Evolutionary conservation across 2,329 filamentous ascomycete genomes (phyloP).

Genomic region (Trichoderma sp.): DNA sequence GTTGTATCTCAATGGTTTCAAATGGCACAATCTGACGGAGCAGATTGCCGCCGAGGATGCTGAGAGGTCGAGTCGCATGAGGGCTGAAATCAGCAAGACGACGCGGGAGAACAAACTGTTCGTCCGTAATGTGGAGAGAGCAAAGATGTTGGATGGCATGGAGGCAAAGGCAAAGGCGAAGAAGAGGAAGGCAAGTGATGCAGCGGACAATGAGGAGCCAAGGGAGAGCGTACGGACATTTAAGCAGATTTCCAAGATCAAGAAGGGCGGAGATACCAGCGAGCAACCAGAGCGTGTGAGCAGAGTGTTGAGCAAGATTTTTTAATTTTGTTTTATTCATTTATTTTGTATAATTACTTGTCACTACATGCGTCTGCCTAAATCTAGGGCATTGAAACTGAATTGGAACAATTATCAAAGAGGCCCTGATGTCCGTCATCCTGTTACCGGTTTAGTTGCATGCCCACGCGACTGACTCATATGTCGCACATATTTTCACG

Average conservation of each 20-base stretch:
- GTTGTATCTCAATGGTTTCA: constrained; percentile 78
- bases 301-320: constrained; percentile 63
- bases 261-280: constrained; percentile 43
- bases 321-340: constrained; percentile 37
- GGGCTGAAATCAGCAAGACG: constrained; percentile 72
- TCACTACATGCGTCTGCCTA: background rate
- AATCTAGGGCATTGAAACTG: background rate
- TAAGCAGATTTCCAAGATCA: constrained; percentile 61
- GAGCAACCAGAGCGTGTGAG: constrained; percentile 56
- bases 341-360: background rate
- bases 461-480: background rate
- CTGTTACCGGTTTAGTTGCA: background rate
- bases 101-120: constrained; percentile 80
- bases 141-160: constrained; percentile 76
- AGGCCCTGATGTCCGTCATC: background rate
- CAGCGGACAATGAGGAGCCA: constrained; percentile 24
- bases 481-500: background rate
- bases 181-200: constrained; percentile 36
- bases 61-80: constrained; percentile 70
- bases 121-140: constrained; percentile 72
- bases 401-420: background rate
- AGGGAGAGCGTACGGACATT: constrained; percentile 49
- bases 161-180: constrained; percentile 49
- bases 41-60: constrained; percentile 81
- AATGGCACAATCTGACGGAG: constrained; percentile 73